Conservation (phyloP, 2,329 filamentous ascomycete species). For the Coniochaeta hoffmannii region DNA sequence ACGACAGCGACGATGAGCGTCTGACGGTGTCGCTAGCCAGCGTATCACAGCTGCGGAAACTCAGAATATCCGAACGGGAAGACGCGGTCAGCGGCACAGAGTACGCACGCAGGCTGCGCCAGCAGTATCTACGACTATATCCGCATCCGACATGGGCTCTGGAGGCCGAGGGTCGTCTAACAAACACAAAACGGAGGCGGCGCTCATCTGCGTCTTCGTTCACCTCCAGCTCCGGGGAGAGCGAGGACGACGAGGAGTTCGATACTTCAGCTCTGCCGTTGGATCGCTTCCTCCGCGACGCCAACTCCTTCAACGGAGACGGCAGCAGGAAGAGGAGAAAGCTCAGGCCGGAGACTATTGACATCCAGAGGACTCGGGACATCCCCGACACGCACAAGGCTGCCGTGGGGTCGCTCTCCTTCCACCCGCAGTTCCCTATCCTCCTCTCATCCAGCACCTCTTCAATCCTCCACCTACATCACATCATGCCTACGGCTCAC, state of each 20-base stretch:
- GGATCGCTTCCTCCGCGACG: constrained; percentile 70
- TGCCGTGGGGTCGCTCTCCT: constrained; percentile 73
- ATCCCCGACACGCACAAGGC: constrained; percentile 73
- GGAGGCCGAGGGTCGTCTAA: constrained; percentile 37
- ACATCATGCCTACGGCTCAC: constrained; percentile 68
- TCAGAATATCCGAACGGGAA: constrained; percentile 73
- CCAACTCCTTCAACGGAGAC: constrained; percentile 54
- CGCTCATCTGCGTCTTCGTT: constrained; percentile 41
- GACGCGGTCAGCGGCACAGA: constrained; percentile 82
- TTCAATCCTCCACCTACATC: constrained; percentile 81
- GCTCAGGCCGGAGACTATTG: constrained; percentile 77
- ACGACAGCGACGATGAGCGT: constrained; percentile 92
- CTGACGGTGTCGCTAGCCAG: constrained; percentile 75
- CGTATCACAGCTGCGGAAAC: constrained; percentile 69
- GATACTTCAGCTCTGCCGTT: constrained; percentile 67
- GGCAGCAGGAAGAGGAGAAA: constrained; percentile 51
- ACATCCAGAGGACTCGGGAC: constrained; percentile 84
- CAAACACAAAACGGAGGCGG: constrained; percentile 37
- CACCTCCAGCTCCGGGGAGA: constrained; percentile 23
- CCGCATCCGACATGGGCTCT: constrained; percentile 54
- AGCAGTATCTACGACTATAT: constrained; percentile 61
- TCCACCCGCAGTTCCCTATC: constrained; percentile 84
- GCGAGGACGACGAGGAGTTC: constrained; percentile 46
- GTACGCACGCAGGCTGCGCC: constrained; percentile 71
- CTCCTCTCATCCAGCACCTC: constrained; percentile 84